These are phyloP conservation scores for Cyclocybe aegerita DNA, from an alignment of 768 basidiomycete genomes.

Conservation along the genomic window DNA sequence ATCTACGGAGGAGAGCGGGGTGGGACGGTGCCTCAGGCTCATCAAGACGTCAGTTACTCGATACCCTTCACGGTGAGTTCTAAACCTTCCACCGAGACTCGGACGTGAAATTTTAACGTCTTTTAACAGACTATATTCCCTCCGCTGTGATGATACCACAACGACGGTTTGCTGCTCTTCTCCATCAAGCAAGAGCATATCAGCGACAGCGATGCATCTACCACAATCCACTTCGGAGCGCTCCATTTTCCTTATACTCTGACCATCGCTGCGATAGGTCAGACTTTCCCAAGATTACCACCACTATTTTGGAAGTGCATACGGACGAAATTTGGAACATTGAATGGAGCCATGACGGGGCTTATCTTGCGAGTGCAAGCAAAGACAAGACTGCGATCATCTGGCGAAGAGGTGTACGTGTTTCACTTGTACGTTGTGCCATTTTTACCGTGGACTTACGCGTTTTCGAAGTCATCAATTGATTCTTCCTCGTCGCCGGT, in stretches of 20 bases:
- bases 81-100: not conserved
- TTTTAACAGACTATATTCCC: constrained; percentile 74
- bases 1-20: constrained; percentile 73
- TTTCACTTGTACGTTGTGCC: constrained; percentile 1
- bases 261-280: constrained; percentile 84
- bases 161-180: constrained; percentile 78
- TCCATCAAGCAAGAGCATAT: constrained; percentile 80
- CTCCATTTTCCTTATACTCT: constrained; percentile 77
- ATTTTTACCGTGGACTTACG: constrained; percentile 12
- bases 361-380: constrained; percentile 81
- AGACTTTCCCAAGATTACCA: constrained; percentile 83
- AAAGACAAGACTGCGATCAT: constrained; percentile 88
- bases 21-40: constrained; percentile 89
- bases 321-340: constrained; percentile 95
- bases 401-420: constrained; percentile 79
- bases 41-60: constrained; percentile 76
- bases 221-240: constrained; percentile 65
- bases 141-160: constrained; percentile 92
- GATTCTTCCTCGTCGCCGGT: constrained; percentile 47
- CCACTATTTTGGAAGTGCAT: constrained; percentile 83
- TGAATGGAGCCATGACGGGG: constrained; percentile 92
- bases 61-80: constrained; percentile 75
- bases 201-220: constrained; percentile 85
- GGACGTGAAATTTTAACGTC: constrained; percentile 5
- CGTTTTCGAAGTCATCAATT: constrained; percentile 29